Base-by-base conservation (phyloP, 371 early-diverging fungal genomes). In the Mortierella sp. region DNA sequence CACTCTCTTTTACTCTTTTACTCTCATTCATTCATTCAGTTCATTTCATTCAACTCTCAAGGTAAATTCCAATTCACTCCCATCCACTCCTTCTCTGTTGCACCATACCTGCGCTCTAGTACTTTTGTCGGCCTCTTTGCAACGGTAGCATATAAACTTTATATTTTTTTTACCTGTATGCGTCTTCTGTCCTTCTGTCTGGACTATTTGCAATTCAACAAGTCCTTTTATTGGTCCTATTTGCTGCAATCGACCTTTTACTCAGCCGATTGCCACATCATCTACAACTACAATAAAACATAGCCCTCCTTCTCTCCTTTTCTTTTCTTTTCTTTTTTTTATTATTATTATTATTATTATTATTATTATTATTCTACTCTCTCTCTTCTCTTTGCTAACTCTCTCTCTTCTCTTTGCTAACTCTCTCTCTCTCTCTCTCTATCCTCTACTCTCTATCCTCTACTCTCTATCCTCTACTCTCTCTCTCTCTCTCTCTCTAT, bases 371-470 rank as follows among this genome's bases (percentile, higher is more conserved):
- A 57, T 16, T 39, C 39, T 35, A 28, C 40, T 49, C 40, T 52
- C 26, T 37, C 57, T 10, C 24, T 47, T 28, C 18, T 30, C 22
- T 49, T 8, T 26, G 30, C 24, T 45, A 45, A 22, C 40, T 45
- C 62, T 55, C 35, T 37, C 28, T 49, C 24, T 47, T 28, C 18
- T 30, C 22, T 49, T 8, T 26, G 30, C 24, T 45, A 45, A 22
- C 40, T 45, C 62, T 55, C 26, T 12, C 39, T 30, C 39, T 58
- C 72, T 65, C 62, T 63, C 47, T 57, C 57, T 5, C 64, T 63
- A n/a, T n/a, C n/a, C n/a, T n/a, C n/a, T n/a, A n/a, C 61, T 39
- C 64, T 39, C 61, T 64, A 45, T 30, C n/a, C n/a, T n/a, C n/a
- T n/a, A n/a, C 68, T 57, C 43, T 61, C 40, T 32, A 35, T 30